Percentiles rank a stretch among this genome's conserved stretches.
These are phyloP conservation scores for Calonectria hawksworthii DNA, from an alignment of 2,329 filamentous ascomycete species.

Conservation along the genomic window DNA sequence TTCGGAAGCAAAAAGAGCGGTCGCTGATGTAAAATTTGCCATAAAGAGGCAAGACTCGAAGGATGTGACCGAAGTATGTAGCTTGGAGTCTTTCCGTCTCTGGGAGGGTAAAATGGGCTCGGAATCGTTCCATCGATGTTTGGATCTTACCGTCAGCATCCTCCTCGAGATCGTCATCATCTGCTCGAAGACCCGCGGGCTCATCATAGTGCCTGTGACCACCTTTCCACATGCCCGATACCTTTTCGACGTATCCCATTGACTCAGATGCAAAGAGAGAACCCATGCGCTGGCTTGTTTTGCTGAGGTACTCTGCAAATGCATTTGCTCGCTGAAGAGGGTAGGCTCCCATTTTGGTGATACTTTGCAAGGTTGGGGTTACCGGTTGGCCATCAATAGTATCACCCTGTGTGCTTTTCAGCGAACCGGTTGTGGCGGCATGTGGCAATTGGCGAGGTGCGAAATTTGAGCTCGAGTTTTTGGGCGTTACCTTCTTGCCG, in stretches of 20 bases:
- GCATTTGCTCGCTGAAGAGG: constrained; percentile 87
- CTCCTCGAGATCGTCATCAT: constrained; percentile 69
- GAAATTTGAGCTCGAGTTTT: constrained; percentile 31
- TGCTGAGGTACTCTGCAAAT: constrained; percentile 86
- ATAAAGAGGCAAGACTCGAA: constrained; percentile 90
- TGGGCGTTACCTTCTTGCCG: constrained; percentile 31
- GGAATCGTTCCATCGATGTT: constrained; percentile 83
- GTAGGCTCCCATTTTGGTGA: constrained; percentile 76
- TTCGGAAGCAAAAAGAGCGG: constrained; percentile 91
- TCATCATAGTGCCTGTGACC: constrained; percentile 90
- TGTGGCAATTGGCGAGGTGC: constrained; percentile 41
- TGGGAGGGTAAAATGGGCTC: constrained; percentile 91
- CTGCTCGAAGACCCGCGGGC: constrained; percentile 63
- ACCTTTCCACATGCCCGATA: constrained; percentile 97
- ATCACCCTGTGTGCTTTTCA: constrained; percentile 35
- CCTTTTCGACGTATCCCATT: constrained; percentile 96
- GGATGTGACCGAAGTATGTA: constrained; percentile 92
- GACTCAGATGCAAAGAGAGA: constrained; percentile 88
- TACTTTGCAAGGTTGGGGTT: constrained; percentile 64
- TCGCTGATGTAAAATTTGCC: constrained; percentile 97
- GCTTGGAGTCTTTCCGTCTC: constrained; percentile 86
- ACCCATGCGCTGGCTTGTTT: constrained; percentile 84
- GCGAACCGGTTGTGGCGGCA: constrained; percentile 57
- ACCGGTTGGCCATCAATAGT: constrained; percentile 33
- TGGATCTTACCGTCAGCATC: constrained; percentile 75